Evolutionary conservation across 805 yeast genomes (phyloP).

Genomic region (Cyberlindnera misumaiensis): DNA sequence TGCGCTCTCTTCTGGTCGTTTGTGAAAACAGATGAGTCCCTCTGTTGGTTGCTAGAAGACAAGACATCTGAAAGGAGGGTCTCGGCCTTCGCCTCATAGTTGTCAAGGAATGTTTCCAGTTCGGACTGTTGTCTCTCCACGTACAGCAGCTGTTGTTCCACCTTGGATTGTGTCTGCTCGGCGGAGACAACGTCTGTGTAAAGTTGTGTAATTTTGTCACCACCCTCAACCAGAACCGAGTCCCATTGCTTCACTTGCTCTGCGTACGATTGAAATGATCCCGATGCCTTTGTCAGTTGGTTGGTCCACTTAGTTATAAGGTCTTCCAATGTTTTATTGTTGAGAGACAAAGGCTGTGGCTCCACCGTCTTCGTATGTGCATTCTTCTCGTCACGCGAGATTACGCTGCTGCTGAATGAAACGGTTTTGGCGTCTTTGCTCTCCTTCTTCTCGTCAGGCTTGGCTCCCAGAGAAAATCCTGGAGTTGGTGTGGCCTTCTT

Average conservation of each 20-base stretch:
- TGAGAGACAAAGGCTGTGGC: constrained; percentile 68
- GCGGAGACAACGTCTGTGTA: constrained; percentile 75
- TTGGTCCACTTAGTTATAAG: constrained; percentile 89
- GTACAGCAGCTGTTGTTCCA: constrained; percentile 81
- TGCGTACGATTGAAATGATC: constrained; percentile 70
- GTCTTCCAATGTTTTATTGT: constrained; percentile 90
- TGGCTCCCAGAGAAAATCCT: constrained; percentile 21
- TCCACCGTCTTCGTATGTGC: constrained; percentile 48
- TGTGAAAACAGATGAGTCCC: constrained; percentile 33
- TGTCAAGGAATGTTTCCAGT: constrained; percentile 71
- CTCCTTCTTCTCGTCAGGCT: constrained; percentile 12
- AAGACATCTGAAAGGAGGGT: constrained; percentile 30
- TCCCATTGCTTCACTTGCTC: constrained; percentile 81
- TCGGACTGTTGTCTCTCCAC: constrained; percentile 92
- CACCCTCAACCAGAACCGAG: constrained; percentile 70
- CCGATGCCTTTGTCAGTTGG: constrained; percentile 67
- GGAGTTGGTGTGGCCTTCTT: background rate
- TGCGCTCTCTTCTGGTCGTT: constrained; percentile 85
- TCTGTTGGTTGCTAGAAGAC: constrained; percentile 24
- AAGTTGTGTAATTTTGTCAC: constrained; percentile 73
- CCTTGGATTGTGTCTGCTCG: constrained; percentile 75
- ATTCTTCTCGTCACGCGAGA: constrained; percentile 24
- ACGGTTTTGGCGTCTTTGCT: constrained; percentile 23
- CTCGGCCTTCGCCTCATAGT: constrained; percentile 54
- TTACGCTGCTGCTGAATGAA: constrained; percentile 20